These are phyloP conservation scores for Colletotrichum caudatum DNA, from an alignment of 2,329 filamentous ascomycete species.

Conservation along the genomic window DNA sequence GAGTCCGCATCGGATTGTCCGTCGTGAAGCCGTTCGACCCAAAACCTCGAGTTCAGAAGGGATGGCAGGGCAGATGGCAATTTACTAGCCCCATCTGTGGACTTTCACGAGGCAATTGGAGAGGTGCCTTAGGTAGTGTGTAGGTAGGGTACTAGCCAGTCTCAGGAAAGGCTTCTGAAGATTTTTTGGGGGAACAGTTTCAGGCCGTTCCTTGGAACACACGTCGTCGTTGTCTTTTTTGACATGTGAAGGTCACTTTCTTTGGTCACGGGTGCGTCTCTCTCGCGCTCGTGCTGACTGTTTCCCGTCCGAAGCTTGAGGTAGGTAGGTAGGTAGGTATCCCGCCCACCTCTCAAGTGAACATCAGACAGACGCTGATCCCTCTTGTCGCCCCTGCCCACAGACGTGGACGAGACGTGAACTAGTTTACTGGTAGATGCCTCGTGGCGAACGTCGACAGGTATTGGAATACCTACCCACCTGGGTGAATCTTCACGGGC, in stretches of 20 bases:
- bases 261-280: slow-evolving; percentile 9
- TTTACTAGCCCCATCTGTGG: slow-evolving; percentile 14
- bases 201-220: slow-evolving; percentile 18
- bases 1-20: not conserved
- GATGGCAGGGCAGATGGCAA: slow-evolving; percentile 18
- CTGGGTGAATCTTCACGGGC: slow-evolving; percentile 10
- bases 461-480: slow-evolving; percentile 1
- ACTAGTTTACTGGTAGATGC: slow-evolving; percentile 8
- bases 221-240: slow-evolving; percentile 1
- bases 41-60: slow-evolving; percentile 16
- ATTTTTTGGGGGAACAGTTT: slow-evolving; percentile 32
- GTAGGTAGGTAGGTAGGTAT: not conserved
- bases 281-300: slow-evolving; percentile 27
- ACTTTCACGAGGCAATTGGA: slow-evolving; percentile 36
- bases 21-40: slow-evolving; percentile 6
- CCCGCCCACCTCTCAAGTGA: slow-evolving; percentile 10
- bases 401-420: slow-evolving; percentile 1
- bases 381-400: not conserved
- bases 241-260: slow-evolving; percentile 37
- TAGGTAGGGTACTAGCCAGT: not conserved
- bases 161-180: slow-evolving; percentile 26
- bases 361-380: slow-evolving; percentile 17
- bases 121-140: not conserved
- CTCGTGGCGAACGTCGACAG: slow-evolving; percentile 31
- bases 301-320: slow-evolving; percentile 16